Evolutionary conservation across 1,284 basidiomycete genomes (phyloP), one percentile per base, ranked within the genome.

Genomic region (Schizophyllum amplum): DNA sequence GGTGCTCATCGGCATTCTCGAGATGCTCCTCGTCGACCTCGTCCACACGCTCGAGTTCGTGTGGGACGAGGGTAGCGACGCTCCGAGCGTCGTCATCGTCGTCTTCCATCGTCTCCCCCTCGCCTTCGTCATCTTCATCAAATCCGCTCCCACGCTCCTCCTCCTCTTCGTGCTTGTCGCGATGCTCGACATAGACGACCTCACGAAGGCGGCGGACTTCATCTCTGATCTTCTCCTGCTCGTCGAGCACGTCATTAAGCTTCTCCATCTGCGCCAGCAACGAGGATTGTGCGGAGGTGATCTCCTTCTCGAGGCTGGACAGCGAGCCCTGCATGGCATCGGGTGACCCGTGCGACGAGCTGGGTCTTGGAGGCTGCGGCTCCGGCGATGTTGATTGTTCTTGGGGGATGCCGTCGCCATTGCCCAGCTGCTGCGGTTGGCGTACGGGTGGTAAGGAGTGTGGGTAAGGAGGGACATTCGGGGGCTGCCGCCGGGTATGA

Each of bases 191-290:
- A 55, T 86, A 84, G 72, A 94, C 83, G 65, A 91, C 74, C 55
- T 88, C 84, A 15, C 86, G 76, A 55, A 94, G 75, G 1, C 77
- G 73, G 33, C 80, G 75, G 2, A 99, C 84, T 66, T 99, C 94
- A 33, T 78, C 77, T 69, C 90, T 91, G 68, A 98, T 84, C 7
- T 75, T 76, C 58, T 97, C 93, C 65, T 98, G 93, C 69, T 98
- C 94, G 0, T 90, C 80, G 51, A 97, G 79, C 54, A 94, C 81
- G 47, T 78, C 80, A 66, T 98, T 94, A 26, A 98, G 77, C 15
- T 94, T 92, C 60, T 94, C 92, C 42, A 93, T 81, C 65, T 98
- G 92, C 15, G 73, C 77, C 1, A 87, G 80, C 17, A 98, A 79
- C 0, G 87, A 88, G 0, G 80, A 72, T 65, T 97, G 94, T 0